These are phyloP conservation scores for Acacia acuminata DNA, from an alignment of 306 rosid species.

Conservation along the genomic window DNA sequence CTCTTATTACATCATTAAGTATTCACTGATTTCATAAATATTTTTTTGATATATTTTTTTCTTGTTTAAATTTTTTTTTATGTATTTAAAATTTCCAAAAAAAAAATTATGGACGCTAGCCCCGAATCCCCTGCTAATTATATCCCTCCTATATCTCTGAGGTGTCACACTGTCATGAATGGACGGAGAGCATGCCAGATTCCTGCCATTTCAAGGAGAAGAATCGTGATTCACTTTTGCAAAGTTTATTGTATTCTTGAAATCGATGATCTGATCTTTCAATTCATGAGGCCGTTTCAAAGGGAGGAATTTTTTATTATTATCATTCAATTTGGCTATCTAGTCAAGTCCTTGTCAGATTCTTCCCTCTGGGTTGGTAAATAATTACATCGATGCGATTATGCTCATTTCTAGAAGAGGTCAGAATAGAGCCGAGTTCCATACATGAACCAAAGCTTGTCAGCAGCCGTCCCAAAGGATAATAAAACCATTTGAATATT, in stretches of 20 bases:
- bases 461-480: not conserved
- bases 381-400: not conserved
- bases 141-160: too few species aligned
- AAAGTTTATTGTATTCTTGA: not conserved
- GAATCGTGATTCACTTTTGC: constrained; percentile 12
- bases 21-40: too few species aligned
- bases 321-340: not conserved
- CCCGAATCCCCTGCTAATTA: too few species aligned
- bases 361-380: constrained; percentile 34
- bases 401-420: constrained; percentile 15
- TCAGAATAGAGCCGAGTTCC: not conserved
- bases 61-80: too few species aligned
- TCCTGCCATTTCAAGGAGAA: constrained; percentile 12
- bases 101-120: too few species aligned
- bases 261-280: not conserved
- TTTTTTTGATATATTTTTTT: too few species aligned
- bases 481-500: not conserved
- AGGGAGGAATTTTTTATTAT: not conserved
- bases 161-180: too few species aligned
- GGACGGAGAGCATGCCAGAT: not conserved
- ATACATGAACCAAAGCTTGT: not conserved
- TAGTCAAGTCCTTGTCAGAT: constrained; percentile 13
- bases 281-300: not conserved
- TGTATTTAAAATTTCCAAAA: too few species aligned
- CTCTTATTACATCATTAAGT: too few species aligned